These are phyloP conservation scores for Botrytis elliptica DNA, from an alignment of 2,329 filamentous ascomycete genomes.

Conservation along the genomic window DNA sequence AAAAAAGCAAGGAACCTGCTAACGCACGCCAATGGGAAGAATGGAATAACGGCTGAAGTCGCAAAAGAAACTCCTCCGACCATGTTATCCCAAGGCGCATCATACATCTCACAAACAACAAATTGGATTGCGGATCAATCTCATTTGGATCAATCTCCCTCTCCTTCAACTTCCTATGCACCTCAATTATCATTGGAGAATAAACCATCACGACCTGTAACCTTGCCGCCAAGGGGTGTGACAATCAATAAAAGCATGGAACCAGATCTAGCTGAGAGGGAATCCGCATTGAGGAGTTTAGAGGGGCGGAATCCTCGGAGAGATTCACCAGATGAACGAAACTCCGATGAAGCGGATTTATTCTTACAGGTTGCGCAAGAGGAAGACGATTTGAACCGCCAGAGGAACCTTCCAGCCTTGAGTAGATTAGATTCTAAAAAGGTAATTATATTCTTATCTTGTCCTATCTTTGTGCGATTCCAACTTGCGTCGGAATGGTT, in stretches of 20 bases:
- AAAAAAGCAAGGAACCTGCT: constrained; percentile 23
- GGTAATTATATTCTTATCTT: constrained; percentile 27
- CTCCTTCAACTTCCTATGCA: constrained; percentile 13
- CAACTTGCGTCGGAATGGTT: background rate
- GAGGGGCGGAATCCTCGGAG: constrained; percentile 29
- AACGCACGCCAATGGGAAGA: constrained; percentile 21
- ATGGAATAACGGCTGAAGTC: constrained; percentile 23
- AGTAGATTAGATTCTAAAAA: constrained; percentile 30
- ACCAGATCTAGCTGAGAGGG: constrained; percentile 25
- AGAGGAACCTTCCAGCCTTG: constrained; percentile 25
- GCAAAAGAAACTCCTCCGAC: constrained; percentile 31
- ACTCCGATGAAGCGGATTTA: constrained; percentile 38
- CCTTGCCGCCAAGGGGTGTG: constrained; percentile 36
- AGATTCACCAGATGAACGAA: constrained; percentile 32
- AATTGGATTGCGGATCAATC: constrained; percentile 37
- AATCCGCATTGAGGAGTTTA: constrained; percentile 31
- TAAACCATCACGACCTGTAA: constrained; percentile 28
- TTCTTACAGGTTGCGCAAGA: constrained; percentile 38
- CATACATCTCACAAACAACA: constrained; percentile 30
- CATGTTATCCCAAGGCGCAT: constrained; percentile 34
- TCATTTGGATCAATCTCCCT: constrained; percentile 15
- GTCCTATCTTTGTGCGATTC: background rate
- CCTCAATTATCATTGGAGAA: constrained; percentile 22
- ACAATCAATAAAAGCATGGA: constrained; percentile 33
- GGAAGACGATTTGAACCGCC: constrained; percentile 31